Percentiles rank a stretch among this genome's conserved stretches.
Evolutionary conservation across 352 stramenopile genomes (phyloP).

Genomic region (Globisporangium rhizosaccharum): DNA sequence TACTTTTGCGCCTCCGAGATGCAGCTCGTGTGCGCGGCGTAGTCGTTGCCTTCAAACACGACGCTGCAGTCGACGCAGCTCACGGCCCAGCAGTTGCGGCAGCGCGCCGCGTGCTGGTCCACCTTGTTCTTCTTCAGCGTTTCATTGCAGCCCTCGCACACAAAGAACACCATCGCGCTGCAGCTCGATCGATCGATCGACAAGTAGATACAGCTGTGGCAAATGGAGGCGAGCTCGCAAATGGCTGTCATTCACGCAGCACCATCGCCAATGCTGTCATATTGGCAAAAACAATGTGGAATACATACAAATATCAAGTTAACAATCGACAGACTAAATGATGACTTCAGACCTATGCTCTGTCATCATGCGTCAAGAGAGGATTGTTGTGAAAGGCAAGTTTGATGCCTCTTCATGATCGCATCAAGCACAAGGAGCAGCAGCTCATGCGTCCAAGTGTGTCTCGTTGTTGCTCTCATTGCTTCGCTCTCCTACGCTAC

Average conservation of each 20-base stretch:
- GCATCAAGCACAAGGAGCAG: no score
- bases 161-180: conserved; percentile 75
- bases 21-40: conserved; percentile 87
- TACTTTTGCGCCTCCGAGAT: conserved; percentile 94
- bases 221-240: no score
- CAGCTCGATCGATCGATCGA: not conserved
- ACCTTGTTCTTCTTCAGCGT: conserved; percentile 95
- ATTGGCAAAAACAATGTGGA: no score
- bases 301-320: no score
- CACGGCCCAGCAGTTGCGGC: conserved; percentile 86
- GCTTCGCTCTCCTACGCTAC: not conserved
- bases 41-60: conserved; percentile 88
- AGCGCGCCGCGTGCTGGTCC: conserved; percentile 80
- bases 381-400: no score
- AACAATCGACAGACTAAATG: no score
- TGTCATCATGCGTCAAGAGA: no score
- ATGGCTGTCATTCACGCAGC: no score
- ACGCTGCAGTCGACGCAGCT: conserved; percentile 93
- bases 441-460: not conserved
- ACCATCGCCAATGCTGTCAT: no score
- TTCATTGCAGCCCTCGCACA: conserved; percentile 87
- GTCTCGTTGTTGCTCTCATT: not conserved
- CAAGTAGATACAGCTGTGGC: no score
- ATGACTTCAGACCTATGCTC: no score
- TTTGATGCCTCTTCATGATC: no score